A percentile compares a stretch with the other conserved stretches of the same genome.
Conservation (phyloP, 352 stramenopile species). For the Pythium dissimile region DNA sequence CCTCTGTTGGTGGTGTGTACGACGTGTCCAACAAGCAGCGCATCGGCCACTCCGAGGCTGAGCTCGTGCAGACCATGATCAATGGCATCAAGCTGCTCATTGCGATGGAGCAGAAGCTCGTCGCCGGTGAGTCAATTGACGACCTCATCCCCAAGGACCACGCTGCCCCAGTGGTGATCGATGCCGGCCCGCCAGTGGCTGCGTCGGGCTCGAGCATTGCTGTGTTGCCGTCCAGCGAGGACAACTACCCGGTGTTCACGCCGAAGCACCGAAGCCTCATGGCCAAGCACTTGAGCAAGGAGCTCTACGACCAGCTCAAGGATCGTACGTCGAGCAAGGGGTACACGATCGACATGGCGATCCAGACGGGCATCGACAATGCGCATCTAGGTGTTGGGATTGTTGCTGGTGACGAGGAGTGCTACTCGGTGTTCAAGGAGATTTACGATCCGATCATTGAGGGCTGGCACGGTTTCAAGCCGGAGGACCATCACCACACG, state of each 20-base stretch:
- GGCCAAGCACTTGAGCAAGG: conserved; percentile 78
- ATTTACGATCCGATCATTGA: conserved; percentile 85
- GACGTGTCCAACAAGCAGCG: conserved; percentile 88
- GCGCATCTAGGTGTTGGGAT: conserved; percentile 77
- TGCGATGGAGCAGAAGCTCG: conserved; percentile 85
- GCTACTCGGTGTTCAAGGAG: conserved; percentile 78
- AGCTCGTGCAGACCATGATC: conserved; percentile 89
- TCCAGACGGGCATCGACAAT: conserved; percentile 84
- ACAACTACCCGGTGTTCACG: conserved; percentile 79
- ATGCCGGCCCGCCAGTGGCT: conserved; percentile 38
- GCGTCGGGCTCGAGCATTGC: conserved; percentile 45
- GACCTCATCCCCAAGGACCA: conserved; percentile 64
- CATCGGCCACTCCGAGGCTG: conserved; percentile 87
- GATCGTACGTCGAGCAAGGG: conserved; percentile 60
- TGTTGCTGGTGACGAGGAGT: conserved; percentile 85
- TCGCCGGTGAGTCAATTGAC: conserved; percentile 61
- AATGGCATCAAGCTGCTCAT: conserved; percentile 85
- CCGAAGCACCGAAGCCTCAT: conserved; percentile 84
- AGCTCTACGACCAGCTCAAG: conserved; percentile 84
- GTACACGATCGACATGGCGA: conserved; percentile 84
- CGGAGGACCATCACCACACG: conserved; percentile 71
- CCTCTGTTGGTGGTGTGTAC: conserved; percentile 82
- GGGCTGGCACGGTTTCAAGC: conserved; percentile 83
- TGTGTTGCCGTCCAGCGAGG: conserved; percentile 55
- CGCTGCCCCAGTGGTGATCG: conserved; percentile 49